Evolutionary conservation across 2,329 filamentous ascomycete species (phyloP).

Genomic region (Trichoderma koningiopsis): DNA sequence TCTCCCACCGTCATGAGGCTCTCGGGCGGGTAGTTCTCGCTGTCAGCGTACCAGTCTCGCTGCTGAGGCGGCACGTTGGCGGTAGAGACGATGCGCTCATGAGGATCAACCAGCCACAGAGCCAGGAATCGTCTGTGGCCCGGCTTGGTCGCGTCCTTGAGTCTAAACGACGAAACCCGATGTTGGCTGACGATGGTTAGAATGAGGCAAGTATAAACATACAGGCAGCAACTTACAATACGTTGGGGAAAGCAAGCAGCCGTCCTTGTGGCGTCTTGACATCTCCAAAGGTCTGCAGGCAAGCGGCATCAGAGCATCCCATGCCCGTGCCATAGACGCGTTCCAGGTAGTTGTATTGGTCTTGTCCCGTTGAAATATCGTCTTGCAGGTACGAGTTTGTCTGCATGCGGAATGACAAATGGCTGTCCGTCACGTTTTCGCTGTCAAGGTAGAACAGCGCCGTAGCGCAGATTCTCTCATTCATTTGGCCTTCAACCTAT

Average conservation of each 20-base stretch:
- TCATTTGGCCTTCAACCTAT: conserved; percentile 33
- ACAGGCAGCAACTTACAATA: conserved; percentile 26
- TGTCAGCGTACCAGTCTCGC: conserved; percentile 34
- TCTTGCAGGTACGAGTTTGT: background rate
- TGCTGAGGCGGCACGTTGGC: conserved; percentile 41
- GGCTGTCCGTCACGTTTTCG: conserved; percentile 24
- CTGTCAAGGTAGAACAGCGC: conserved; percentile 33
- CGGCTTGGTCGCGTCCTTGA: conserved; percentile 49
- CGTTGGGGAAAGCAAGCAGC: conserved; percentile 34
- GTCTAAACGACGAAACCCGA: conserved; percentile 43
- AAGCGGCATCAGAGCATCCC: background rate
- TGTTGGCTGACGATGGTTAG: conserved; percentile 15
- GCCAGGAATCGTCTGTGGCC: conserved; percentile 57
- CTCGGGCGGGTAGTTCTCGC: background rate
- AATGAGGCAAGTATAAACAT: no score
- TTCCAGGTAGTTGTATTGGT: conserved; percentile 26
- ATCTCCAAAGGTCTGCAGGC: conserved; percentile 32
- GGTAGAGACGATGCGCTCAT: conserved; percentile 40
- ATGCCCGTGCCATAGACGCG: conserved; percentile 27
- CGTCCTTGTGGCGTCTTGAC: conserved; percentile 31
- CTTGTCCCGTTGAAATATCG: background rate
- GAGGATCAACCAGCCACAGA: conserved; percentile 57
- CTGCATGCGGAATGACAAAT: conserved; percentile 23
- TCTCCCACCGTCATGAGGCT: conserved; percentile 21
- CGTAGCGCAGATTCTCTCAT: conserved; percentile 36